A percentile compares a stretch with the other conserved stretches of the same genome.
Evolutionary conservation across 192 early-diverging fungal genomes (phyloP).

Genomic region (Backusella morwellensis): DNA sequence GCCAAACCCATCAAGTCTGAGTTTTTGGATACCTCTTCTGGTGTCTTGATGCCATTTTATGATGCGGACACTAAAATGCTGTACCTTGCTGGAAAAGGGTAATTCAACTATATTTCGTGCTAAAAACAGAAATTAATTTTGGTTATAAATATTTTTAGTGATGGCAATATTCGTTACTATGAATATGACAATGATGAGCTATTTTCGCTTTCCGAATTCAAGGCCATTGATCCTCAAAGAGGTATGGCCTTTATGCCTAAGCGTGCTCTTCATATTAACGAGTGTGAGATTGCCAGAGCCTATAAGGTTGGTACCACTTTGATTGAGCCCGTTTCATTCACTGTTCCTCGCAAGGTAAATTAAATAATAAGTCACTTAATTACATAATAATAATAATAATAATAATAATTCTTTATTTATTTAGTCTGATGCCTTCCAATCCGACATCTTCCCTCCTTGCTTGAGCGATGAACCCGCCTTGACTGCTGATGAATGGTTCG

Average conservation of each 20-base stretch:
- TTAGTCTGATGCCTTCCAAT: constrained; percentile 94
- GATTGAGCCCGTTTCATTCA: constrained; percentile 96
- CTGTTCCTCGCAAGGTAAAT: constrained; percentile 88
- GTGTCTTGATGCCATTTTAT: constrained; percentile 96
- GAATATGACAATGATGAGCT: constrained; percentile 96
- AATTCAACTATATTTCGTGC: background rate
- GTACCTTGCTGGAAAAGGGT: constrained; percentile 91
- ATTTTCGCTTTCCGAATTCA: constrained; percentile 83
- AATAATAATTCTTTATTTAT: background rate
- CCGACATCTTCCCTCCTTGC: constrained; percentile 91
- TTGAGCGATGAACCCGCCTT: constrained; percentile 78
- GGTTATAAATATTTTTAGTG: constrained; percentile 52
- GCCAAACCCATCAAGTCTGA: constrained; percentile 70
- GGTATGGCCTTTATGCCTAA: constrained; percentile 94
- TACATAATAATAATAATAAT: background rate
- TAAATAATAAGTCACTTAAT: background rate
- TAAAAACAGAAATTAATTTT: constrained; percentile 3
- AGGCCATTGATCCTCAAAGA: constrained; percentile 89
- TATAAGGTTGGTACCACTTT: constrained; percentile 89
- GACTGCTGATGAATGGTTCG: constrained; percentile 91
- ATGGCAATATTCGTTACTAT: constrained; percentile 99
- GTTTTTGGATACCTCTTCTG: constrained; percentile 89
- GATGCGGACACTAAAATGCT: constrained; percentile 89
- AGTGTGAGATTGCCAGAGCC: constrained; percentile 90
- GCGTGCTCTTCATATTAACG: constrained; percentile 80